phyloP scores from a whole-genome alignment of 2,329 filamentous ascomycete genomes.

The Ceratocystis cubensis region DNA sequence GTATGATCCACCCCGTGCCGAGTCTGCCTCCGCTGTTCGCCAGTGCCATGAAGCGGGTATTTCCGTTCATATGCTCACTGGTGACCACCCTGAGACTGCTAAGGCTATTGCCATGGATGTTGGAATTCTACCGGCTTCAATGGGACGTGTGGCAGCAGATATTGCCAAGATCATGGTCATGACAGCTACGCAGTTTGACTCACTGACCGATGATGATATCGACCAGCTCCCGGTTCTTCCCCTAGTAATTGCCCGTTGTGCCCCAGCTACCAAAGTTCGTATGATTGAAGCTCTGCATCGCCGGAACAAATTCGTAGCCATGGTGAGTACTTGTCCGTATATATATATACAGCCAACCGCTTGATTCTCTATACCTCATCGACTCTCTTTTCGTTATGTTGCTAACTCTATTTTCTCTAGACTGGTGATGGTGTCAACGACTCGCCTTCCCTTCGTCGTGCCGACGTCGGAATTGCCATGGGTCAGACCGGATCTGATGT shows the following conservation, averaged over 20 bases:
- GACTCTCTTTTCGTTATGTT: background rate
- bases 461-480: constrained; percentile 62
- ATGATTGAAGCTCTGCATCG: constrained; percentile 64
- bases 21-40: constrained; percentile 48
- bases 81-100: constrained; percentile 52
- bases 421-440: constrained; percentile 67
- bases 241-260: constrained; percentile 56
- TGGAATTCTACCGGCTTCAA: constrained; percentile 42
- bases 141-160: constrained; percentile 39
- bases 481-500: constrained; percentile 50
- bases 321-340: constrained; percentile 32
- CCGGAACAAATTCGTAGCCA: constrained; percentile 51
- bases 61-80: constrained; percentile 55
- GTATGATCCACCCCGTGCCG: constrained; percentile 57
- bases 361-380: background rate
- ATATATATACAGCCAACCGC: background rate
- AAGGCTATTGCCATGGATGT: constrained; percentile 50
- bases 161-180: constrained; percentile 48
- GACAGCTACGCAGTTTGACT: constrained; percentile 52
- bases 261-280: constrained; percentile 57
- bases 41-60: constrained; percentile 51
- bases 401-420: constrained; percentile 19
- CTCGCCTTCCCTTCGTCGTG: constrained; percentile 54
- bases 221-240: constrained; percentile 52
- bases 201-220: constrained; percentile 49